Base-by-base conservation (phyloP, 441 rosid species). In the Populus hybrid region DNA sequence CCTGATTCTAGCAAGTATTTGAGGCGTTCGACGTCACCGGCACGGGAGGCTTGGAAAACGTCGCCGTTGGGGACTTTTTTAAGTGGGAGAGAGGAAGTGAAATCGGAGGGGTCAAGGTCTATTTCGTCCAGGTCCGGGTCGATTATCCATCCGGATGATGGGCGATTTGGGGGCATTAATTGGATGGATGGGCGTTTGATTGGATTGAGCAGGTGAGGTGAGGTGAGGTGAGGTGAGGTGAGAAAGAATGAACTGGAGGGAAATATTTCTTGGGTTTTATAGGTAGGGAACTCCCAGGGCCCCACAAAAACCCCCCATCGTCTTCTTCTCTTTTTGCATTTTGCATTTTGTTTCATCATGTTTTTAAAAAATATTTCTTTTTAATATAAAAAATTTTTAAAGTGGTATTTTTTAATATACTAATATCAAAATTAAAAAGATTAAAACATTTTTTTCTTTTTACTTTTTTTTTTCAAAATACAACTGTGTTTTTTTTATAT, bases 61-160 rank as follows among this genome's bases (percentile, higher is more conserved):
- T 93, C 94, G 36, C 99, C 98, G 87, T 88, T 90, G n/a, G 98
- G 99, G 42, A 91, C 95, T 83, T 88, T 92, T 84, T 91, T 93
- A 23, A 88, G 80, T 0, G 95, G 97, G 23, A 92, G 88, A 8
- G 95, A 89, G 23, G 93, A 83, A 78, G 76, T 79, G 85, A 86
- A 92, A 80, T 95, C 98, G 50, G 95, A 88, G 11, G 94, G 87
- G 83, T 92, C 95, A 12, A 95, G 86, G 90, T 90, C 91, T 69
- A 95, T 89, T 65, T 85, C 97, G 77, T 95, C 97, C 35, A 89
- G 88, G 85, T 85, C 87, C 20, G 93, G 77, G 72, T 84, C 91
- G 77, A 85, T 78, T 57, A 85, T 84, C 90, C 87, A 87, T 8
- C 89, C 70, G 14, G 81, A 77, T 65, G 71, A 74, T 69, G 73